These are phyloP conservation scores for Pichia sp. DNA, from an alignment of 1,139 yeast species.

Conservation along the genomic window DNA sequence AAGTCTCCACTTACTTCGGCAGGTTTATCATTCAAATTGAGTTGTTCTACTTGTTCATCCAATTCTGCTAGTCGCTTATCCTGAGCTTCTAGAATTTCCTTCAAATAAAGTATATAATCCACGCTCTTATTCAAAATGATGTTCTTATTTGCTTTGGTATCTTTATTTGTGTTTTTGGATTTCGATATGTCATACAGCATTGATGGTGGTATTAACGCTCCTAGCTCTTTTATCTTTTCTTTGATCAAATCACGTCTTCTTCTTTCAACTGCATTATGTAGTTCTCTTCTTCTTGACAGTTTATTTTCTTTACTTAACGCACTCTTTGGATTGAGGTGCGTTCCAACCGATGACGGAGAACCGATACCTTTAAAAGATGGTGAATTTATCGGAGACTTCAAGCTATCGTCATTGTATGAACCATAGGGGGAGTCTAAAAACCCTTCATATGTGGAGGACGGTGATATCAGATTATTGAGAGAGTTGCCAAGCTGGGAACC, in stretches of 20 bases:
- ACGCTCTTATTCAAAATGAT: slow-evolving; percentile 65
- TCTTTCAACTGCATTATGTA: slow-evolving; percentile 79
- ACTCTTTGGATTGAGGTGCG: slow-evolving; percentile 40
- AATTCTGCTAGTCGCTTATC: slow-evolving; percentile 35
- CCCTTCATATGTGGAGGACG: slow-evolving; percentile 31
- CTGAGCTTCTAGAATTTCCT: slow-evolving; percentile 40
- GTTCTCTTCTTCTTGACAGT: slow-evolving; percentile 63
- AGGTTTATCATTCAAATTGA: slow-evolving; percentile 2
- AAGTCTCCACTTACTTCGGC: neutral
- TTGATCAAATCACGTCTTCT: slow-evolving; percentile 74
- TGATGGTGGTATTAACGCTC: slow-evolving; percentile 67
- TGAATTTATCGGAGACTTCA: slow-evolving; percentile 33
- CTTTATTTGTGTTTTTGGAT: slow-evolving; percentile 43
- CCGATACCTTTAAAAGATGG: slow-evolving; percentile 33
- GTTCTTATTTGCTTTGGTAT: slow-evolving; percentile 68
- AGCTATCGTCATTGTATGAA: slow-evolving; percentile 29
- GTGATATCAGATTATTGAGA: slow-evolving; percentile 30
- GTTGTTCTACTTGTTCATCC: slow-evolving; percentile 14
- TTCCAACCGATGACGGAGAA: slow-evolving; percentile 31
- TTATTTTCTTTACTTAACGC: slow-evolving; percentile 64
- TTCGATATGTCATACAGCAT: slow-evolving; percentile 48
- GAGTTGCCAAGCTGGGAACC: slow-evolving; percentile 31
- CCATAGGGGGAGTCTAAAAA: slow-evolving; percentile 35
- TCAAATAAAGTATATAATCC: slow-evolving; percentile 58
- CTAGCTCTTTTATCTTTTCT: slow-evolving; percentile 69